These are phyloP conservation scores for Fraxinus ornus DNA, from an alignment of 305 asterid species.

Conservation along the genomic window DNA sequence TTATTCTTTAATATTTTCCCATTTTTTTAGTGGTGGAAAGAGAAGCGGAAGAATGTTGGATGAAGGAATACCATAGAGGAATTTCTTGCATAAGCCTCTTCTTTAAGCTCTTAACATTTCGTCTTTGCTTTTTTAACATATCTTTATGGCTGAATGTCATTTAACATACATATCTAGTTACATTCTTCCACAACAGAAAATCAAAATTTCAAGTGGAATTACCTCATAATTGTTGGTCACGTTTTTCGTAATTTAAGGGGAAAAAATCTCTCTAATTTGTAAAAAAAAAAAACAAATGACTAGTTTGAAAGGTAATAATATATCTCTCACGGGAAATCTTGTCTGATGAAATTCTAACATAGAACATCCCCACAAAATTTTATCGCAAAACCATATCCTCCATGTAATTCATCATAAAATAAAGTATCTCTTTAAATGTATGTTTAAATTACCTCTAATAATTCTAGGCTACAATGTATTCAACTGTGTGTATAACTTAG, in stretches of 20 bases:
- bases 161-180: neutral
- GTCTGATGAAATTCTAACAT: neutral
- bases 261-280: neutral
- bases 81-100: neutral
- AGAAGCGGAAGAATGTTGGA: neutral
- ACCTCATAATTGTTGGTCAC: neutral
- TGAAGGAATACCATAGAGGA: neutral
- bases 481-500: neutral
- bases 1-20: neutral
- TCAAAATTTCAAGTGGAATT: neutral
- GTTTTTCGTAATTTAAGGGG: neutral
- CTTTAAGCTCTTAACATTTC: neutral
- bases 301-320: neutral
- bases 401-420: neutral
- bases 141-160: neutral
- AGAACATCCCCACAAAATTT: neutral
- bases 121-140: neutral
- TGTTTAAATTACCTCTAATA: neutral
- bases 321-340: neutral
- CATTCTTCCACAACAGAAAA: neutral
- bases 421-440: neutral
- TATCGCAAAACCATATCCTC: slow-evolving; percentile 9
- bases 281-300: neutral
- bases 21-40: neutral
- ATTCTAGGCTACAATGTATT: neutral